Evolutionary conservation across 1,284 basidiomycete genomes (phyloP).

Genomic region (Cryptococcus hybrid): DNA sequence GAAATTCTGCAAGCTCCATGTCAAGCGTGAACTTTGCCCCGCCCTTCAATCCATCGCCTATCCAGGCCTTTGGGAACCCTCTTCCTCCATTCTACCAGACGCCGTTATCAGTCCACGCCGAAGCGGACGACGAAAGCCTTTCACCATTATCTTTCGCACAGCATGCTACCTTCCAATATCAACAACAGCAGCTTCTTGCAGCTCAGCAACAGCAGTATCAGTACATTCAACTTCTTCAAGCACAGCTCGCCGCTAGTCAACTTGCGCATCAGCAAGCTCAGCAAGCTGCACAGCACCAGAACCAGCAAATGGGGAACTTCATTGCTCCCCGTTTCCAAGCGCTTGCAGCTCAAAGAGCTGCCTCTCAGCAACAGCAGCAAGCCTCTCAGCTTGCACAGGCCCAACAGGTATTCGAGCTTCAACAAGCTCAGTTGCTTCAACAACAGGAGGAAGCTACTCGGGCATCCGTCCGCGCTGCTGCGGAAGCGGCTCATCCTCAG

Average conservation of each 20-base stretch:
- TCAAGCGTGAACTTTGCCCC: background rate
- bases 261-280: conserved; percentile 15
- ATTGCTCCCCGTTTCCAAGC: conserved; percentile 83
- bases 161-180: conserved; percentile 28
- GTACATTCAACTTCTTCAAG: conserved; percentile 44
- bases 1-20: conserved; percentile 17
- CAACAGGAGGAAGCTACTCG: conserved; percentile 23
- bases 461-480: conserved; percentile 6
- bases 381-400: conserved; percentile 37
- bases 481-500: conserved; percentile 14
- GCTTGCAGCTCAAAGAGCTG: conserved; percentile 64
- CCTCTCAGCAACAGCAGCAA: conserved; percentile 53
- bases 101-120: conserved; percentile 16
- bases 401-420: conserved; percentile 38
- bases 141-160: conserved; percentile 23
- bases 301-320: conserved; percentile 57
- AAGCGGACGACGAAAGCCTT: conserved; percentile 27
- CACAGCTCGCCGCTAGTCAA: conserved; percentile 35
- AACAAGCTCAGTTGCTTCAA: conserved; percentile 34
- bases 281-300: conserved; percentile 16
- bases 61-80: conserved; percentile 13
- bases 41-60: conserved; percentile 7
- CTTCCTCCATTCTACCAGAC: conserved; percentile 24
- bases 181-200: conserved; percentile 43
- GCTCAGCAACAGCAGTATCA: conserved; percentile 40